phyloP scores from a whole-genome alignment of 768 basidiomycete species.

The Calocera viscosa region DNA sequence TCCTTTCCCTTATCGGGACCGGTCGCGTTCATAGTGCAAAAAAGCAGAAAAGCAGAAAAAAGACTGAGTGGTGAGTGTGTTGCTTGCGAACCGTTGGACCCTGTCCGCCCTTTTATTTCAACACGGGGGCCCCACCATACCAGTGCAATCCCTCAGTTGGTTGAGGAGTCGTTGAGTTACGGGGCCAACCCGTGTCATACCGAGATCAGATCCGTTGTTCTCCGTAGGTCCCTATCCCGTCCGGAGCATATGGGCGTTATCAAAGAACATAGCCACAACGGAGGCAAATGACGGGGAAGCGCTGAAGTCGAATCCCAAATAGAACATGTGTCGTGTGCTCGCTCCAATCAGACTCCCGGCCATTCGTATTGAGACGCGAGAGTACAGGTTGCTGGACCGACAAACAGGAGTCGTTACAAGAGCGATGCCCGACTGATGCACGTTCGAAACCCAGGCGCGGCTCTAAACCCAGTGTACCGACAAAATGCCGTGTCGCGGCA shows the following conservation, averaged over 20 bases:
- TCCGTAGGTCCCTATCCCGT: neutral
- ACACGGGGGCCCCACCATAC: neutral
- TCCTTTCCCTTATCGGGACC: constrained; percentile 7
- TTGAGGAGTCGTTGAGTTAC: neutral
- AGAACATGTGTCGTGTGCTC: neutral
- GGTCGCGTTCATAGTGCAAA: neutral
- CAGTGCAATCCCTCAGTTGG: neutral
- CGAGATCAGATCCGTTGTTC: neutral
- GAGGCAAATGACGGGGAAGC: neutral
- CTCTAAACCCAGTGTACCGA: neutral
- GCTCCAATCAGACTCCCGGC: neutral
- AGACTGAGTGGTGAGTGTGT: constrained; percentile 4
- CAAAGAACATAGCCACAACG: neutral
- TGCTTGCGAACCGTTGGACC: neutral
- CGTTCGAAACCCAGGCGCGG: neutral
- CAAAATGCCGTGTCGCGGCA: neutral
- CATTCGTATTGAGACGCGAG: too few relatives aligned
- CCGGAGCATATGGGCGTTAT: neutral
- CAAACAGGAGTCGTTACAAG: neutral
- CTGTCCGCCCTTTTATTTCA: neutral
- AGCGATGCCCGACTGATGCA: neutral
- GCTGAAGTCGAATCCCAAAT: neutral
- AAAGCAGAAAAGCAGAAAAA: constrained; percentile 4
- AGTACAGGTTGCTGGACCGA: too few relatives aligned
- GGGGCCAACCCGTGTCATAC: neutral